Conservation (phyloP, 73 alveolate species). For the Strombidium stylifer region DNA sequence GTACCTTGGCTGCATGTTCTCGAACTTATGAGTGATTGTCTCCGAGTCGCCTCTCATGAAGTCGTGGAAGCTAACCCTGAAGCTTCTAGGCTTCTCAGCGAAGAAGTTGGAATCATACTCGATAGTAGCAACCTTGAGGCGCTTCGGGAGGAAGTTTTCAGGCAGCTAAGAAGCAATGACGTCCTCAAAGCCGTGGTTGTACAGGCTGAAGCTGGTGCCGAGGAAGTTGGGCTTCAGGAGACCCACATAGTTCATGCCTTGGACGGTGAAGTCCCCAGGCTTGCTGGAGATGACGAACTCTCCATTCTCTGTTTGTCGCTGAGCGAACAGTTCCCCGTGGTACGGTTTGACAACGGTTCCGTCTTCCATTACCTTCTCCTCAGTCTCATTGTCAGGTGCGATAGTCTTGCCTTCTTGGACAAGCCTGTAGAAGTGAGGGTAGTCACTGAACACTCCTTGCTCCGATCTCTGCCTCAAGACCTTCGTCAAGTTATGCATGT, state of each 20-base stretch:
- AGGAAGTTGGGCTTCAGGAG: constrained; percentile 56
- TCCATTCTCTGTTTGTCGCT: constrained; percentile 42
- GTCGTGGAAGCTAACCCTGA: constrained; percentile 35
- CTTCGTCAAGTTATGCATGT: constrained; percentile 46
- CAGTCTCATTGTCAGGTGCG: too few relatives aligned
- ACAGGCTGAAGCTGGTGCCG: constrained; percentile 72
- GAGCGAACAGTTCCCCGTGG: constrained; percentile 15
- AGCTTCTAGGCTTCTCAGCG: constrained; percentile 78
- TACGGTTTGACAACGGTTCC: too few relatives aligned
- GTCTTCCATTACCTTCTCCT: too few relatives aligned
- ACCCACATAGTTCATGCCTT: constrained; percentile 52
- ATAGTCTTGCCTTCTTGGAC: constrained; percentile 36
- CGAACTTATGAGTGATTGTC: constrained; percentile 14
- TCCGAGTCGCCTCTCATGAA: constrained; percentile 13
- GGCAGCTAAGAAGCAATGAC: constrained; percentile 23
- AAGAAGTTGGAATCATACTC: constrained; percentile 75
- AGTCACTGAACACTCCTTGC: constrained; percentile 48
- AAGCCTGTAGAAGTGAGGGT: constrained; percentile 48
- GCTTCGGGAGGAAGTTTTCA: constrained; percentile 33
- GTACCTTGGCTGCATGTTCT: constrained; percentile 60
- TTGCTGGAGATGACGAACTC: constrained; percentile 28
- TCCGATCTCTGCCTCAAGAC: constrained; percentile 34
- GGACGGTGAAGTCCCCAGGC: constrained; percentile 18
- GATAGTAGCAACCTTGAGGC: constrained; percentile 43
- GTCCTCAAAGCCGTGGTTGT: constrained; percentile 57